Base-by-base conservation (phyloP, 2,329 filamentous ascomycete species). In the Colletotrichum kahawae region DNA sequence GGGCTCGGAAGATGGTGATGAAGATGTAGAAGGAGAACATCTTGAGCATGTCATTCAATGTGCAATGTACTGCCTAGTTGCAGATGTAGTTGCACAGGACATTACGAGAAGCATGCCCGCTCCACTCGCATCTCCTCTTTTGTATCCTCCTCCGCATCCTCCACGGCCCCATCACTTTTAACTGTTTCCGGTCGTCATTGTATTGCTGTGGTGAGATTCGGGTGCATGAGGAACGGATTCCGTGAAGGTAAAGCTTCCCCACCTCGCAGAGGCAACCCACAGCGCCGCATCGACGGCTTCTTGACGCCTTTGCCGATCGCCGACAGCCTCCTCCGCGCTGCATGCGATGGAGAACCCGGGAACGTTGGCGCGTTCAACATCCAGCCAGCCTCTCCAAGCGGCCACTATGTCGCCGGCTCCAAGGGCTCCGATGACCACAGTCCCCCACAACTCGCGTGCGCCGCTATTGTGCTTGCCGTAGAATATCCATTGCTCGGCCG, bases 361-460 rank as follows among this genome's bases (percentile, higher is more conserved):
- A 1, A 88, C 83, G 36, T 83, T 81, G 51, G 85, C 84, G 27
- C 87, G 82, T 66, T 89, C 86, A 7, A 91, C 86, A 13, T 85
- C 84, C 70, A 91, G 78, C 90, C 90, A 92, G 12, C 90, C 90
- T 74, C 82, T 86, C 82, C 85, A 85, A 1, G 84, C 86, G 1
- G 84, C 82, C 31, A 80, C 82, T 48, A 86, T 81, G 57, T 82
- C 80, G 8, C 81, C 79, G 36, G 79, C 77, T 54, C 78, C 77
- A 59, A 80, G 77, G 1, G 85, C 85, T 12, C 88, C 89, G 51
- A 91, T 78, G 7, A 92, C 86, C 31, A 92, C 78, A 3, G 88
- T 90, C n/a, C 90, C 90, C 90, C 90, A 92, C 87, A 88, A 91
- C 74, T 87, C 85, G 5, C 90, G 85, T 31, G 78, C 81, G 7